Evolutionary conservation across 306 rosid species (phyloP).

Genomic region (Ziziphus jujuba): DNA sequence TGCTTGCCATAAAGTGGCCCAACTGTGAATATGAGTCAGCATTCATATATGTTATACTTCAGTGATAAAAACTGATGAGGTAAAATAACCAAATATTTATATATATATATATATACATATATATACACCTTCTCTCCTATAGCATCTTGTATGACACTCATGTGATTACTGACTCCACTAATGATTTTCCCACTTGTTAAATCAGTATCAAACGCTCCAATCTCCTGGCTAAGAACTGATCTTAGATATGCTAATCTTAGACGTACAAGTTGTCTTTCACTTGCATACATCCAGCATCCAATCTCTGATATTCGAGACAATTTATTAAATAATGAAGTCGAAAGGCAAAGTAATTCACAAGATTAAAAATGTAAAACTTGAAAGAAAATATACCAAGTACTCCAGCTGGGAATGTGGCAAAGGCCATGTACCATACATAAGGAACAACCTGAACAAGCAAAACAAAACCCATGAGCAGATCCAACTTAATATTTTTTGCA

Average conservation of each 20-base stretch:
- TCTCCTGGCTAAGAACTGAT: conserved; percentile 75
- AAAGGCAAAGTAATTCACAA: not conserved
- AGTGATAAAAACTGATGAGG: not conserved
- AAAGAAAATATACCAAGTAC: conserved; percentile 53
- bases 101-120: conserved; percentile 1
- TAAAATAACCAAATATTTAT: conserved; percentile 1
- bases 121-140: conserved; percentile 74
- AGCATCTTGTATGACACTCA: conserved; percentile 76
- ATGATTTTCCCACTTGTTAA: conserved; percentile 68
- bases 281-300: conserved; percentile 88
- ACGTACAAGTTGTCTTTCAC: conserved; percentile 70
- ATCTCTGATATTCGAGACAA: conserved; percentile 45
- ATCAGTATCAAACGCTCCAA: conserved; percentile 87
- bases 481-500: not conserved
- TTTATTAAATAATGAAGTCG: no score
- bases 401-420: conserved; percentile 93
- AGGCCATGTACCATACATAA: conserved; percentile 92
- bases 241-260: conserved; percentile 63
- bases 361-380: not conserved
- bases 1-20: conserved; percentile 69
- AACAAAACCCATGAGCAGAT: not conserved
- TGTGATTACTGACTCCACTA: conserved; percentile 68
- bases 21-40: conserved; percentile 36
- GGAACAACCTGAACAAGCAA: conserved; percentile 63
- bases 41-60: not conserved